A percentile compares a stretch with the other conserved stretches of the same genome.
Conservation (phyloP, 345 rosid species). For the Erysimum cheiranthoides region DNA sequence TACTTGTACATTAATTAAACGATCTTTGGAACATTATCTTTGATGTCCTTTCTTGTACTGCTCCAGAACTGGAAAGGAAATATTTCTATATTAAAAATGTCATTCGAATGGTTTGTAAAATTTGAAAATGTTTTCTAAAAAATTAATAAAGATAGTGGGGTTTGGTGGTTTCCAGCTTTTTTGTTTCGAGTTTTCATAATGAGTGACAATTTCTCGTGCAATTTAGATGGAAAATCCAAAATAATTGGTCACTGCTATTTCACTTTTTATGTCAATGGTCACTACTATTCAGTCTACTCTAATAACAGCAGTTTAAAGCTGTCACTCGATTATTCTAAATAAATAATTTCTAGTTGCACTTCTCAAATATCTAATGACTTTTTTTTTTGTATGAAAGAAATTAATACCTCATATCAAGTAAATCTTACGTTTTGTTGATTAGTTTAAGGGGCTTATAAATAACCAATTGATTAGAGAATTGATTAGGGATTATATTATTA, state of each 20-base stretch:
- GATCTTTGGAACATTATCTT: not conserved
- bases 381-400: not conserved
- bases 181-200: conserved; percentile 19
- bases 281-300: conserved; percentile 7
- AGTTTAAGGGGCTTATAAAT: not conserved
- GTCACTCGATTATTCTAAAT: conserved; percentile 16
- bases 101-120: not conserved
- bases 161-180: conserved; percentile 40
- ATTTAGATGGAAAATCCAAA: conserved; percentile 7
- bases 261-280: not conserved
- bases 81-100: not conserved
- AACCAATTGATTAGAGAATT: conserved; percentile 30
- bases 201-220: conserved; percentile 22
- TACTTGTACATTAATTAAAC: too few relatives aligned
- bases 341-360: not conserved
- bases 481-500: conserved; percentile 19
- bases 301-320: conserved; percentile 25
- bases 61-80: not conserved
- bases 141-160: conserved; percentile 1
- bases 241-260: conserved; percentile 29
- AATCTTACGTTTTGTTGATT: conserved; percentile 16
- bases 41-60: not conserved
- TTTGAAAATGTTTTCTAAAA: not conserved
- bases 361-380: not conserved
- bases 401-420: conserved; percentile 15